Evolutionary conservation across 306 rosid species (phyloP), one percentile per base, ranked within the genome.

Genomic region (Acmispon strigosus): DNA sequence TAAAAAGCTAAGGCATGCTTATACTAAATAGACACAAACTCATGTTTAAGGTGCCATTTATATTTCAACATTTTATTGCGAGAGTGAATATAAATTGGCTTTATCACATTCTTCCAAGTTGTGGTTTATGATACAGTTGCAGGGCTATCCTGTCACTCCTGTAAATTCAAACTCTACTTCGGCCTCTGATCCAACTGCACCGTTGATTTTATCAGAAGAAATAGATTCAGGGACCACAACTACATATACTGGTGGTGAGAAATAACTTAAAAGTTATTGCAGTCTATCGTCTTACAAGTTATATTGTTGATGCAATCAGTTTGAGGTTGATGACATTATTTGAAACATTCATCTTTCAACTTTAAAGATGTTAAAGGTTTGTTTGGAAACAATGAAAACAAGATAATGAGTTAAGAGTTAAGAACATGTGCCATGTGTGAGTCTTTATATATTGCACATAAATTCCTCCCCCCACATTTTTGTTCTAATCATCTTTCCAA

Each of bases 121-220:
- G 51, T 69, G 78, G 71, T 60, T 74, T 50, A 10, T 76, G 86
- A 70, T 69, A 62, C 87, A 83, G 90, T 16, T 52, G 76, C 96
- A 87, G 80, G 92, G 86, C 57, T 89, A 97, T 75, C 97, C 99
- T 22, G 68, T 71, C 75, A 83, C 86, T 24, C 87, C 95, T 42
- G 80, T 80, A 80, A 82, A 86, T 78, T 95, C 96, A 62, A 84
- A 84, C 85, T 88, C 90, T 62, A 84, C 92, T 81, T 79, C 90
- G 70, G 78, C 68, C 78, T 86, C 96, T 70, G 88, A 89, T 42
- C 89, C 92, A 36, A 44, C 83, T 65, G 79, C 86, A 69, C 88
- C 85, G 6, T 82, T 70, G 86, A 59, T 81, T 79, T 47, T 81
- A 80, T 82, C 92, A 16, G 97, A 95, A 62, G 96, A 95, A 81